phyloP scores from a whole-genome alignment of 2,329 filamentous ascomycete genomes.

The Fusarium humuli region DNA sequence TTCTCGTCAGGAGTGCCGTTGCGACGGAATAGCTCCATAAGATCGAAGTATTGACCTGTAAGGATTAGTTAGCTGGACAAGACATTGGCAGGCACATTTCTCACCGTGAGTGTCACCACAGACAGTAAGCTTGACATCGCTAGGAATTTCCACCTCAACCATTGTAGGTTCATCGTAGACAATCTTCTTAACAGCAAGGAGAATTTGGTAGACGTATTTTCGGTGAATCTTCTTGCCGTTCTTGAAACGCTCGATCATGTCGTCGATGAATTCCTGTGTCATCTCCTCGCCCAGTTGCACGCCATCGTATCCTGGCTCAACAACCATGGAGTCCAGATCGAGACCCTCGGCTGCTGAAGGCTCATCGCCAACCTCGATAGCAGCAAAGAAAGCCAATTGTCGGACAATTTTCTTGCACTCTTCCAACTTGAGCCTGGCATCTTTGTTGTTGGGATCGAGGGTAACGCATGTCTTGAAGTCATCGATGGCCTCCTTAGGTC shows the following conservation, averaged over 20 bases:
- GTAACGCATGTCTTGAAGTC: conserved; percentile 93
- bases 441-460: conserved; percentile 88
- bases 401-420: conserved; percentile 97
- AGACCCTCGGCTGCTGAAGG: conserved; percentile 92
- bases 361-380: conserved; percentile 92
- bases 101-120: conserved; percentile 96
- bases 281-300: conserved; percentile 81
- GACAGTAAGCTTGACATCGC: conserved; percentile 85
- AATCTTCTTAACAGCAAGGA: conserved; percentile 88
- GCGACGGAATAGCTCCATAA: conserved; percentile 93
- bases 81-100: conserved; percentile 41
- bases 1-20: conserved; percentile 87
- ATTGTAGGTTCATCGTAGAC: conserved; percentile 95
- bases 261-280: conserved; percentile 96
- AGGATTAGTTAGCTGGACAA: conserved; percentile 38
- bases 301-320: conserved; percentile 89
- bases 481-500: conserved; percentile 85
- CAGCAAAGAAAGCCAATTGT: conserved; percentile 90
- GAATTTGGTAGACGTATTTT: conserved; percentile 98
- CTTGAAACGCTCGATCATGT: conserved; percentile 98
- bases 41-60: conserved; percentile 93
- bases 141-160: conserved; percentile 88
- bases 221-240: conserved; percentile 92
- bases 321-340: conserved; percentile 84
- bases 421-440: conserved; percentile 88